Percentiles rank a stretch among this genome's conserved stretches.
Evolutionary conservation across 345 rosid species (phyloP).

Genomic region (Pugionium cornutum): DNA sequence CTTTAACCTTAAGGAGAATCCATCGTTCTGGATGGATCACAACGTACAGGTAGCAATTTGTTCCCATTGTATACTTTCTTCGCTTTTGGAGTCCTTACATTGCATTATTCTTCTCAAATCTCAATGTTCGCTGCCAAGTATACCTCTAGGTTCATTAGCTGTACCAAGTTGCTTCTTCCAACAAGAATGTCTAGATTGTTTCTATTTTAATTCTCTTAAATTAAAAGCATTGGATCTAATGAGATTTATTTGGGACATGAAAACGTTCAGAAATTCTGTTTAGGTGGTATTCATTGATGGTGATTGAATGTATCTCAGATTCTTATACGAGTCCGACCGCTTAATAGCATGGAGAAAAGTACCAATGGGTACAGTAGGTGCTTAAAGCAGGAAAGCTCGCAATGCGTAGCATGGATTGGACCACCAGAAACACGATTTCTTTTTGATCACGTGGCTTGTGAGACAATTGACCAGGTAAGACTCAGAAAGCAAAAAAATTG

Average conservation of each 20-base stretch:
- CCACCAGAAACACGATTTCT: constrained; percentile 86
- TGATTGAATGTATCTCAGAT: constrained; percentile 47
- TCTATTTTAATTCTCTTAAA: neutral
- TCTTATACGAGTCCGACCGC: constrained; percentile 85
- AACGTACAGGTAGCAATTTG: constrained; percentile 75
- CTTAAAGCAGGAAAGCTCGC: constrained; percentile 88
- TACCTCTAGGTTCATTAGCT: constrained; percentile 13
- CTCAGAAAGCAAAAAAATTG: constrained; percentile 3
- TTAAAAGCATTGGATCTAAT: constrained; percentile 6
- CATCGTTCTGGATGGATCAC: constrained; percentile 98
- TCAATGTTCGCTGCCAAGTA: neutral
- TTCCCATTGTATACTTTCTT: neutral
- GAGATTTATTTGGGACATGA: neutral
- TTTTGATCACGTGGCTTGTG: constrained; percentile 93
- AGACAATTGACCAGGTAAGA: constrained; percentile 83
- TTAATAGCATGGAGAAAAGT: constrained; percentile 76
- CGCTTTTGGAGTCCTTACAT: neutral
- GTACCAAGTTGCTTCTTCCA: constrained; percentile 17
- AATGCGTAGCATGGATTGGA: constrained; percentile 77
- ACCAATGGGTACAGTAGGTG: constrained; percentile 74
- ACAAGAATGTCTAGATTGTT: neutral
- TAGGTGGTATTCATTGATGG: constrained; percentile 6
- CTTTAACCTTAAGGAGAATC: constrained; percentile 86
- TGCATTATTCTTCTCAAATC: constrained; percentile 13
- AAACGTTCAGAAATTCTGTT: neutral